Evolutionary conservation across 139 green algal genomes (phyloP).

Genomic region (Auxenochlorella pyrenoidosa): DNA sequence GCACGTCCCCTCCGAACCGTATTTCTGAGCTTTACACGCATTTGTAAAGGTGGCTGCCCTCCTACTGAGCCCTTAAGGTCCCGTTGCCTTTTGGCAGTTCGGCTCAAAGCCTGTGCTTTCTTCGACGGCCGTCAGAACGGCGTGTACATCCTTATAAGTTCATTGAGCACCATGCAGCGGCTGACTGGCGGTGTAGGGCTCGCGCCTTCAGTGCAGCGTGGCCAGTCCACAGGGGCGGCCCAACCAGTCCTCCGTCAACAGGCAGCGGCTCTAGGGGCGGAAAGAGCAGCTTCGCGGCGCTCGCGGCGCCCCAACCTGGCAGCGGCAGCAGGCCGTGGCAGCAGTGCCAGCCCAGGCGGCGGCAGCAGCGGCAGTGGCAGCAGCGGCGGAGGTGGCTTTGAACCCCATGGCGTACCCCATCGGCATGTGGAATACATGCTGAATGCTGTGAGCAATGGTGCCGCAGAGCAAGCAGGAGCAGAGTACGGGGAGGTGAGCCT

Average conservation of each 20-base stretch:
- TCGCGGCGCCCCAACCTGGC: too few species aligned
- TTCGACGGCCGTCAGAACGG: neutral
- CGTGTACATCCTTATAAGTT: too few species aligned
- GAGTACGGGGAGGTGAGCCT: slow-evolving; percentile 54
- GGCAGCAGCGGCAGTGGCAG: slow-evolving; percentile 5
- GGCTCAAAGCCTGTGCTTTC: neutral
- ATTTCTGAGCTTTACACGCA: too few species aligned
- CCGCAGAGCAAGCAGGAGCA: slow-evolving; percentile 32
- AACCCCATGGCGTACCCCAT: neutral
- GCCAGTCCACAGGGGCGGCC: too few species aligned
- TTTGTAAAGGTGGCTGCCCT: too few species aligned
- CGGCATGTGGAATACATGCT: slow-evolving; percentile 1
- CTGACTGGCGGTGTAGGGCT: too few species aligned
- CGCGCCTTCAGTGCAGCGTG: too few species aligned
- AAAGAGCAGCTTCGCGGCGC: neutral
- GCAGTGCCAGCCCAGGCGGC: neutral
- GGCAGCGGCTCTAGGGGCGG: too few species aligned
- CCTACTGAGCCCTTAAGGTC: too few species aligned
- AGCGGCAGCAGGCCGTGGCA: neutral
- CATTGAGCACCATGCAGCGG: too few species aligned
- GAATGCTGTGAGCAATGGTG: slow-evolving; percentile 11
- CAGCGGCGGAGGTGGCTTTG: slow-evolving; percentile 1
- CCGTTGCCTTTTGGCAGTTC: neutral
- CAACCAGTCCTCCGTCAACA: too few species aligned
- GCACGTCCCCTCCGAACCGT: too few species aligned